Evolutionary conservation across 192 early-diverging fungal genomes (phyloP).

Genomic region (Cetraspora pellucida): DNA sequence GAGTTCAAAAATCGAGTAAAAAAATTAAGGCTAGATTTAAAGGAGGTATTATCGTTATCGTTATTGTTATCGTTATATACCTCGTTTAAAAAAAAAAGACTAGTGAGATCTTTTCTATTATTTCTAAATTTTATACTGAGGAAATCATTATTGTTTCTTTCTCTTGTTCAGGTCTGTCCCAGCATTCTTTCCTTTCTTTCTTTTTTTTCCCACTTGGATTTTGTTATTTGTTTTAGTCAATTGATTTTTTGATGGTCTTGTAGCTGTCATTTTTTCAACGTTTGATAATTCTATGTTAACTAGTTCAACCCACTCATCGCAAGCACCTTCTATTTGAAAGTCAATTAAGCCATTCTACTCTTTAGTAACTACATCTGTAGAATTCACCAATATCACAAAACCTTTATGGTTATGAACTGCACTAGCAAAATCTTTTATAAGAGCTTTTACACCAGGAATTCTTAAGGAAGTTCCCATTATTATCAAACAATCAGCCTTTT

Average conservation of each 20-base stretch:
- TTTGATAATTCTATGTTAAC: conserved; percentile 43
- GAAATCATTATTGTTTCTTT: no score
- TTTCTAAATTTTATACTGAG: no score
- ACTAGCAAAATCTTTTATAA: conserved; percentile 74
- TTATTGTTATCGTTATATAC: no score
- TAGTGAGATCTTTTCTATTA: no score
- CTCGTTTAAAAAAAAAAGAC: no score
- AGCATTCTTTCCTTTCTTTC: no score
- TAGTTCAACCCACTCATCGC: conserved; percentile 63
- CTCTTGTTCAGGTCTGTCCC: no score
- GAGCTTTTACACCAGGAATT: conserved; percentile 72
- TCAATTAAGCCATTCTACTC: conserved; percentile 85
- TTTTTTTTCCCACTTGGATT: no score
- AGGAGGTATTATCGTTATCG: no score
- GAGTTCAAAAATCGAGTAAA: no score
- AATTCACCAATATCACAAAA: conserved; percentile 75
- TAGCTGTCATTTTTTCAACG: neutral
- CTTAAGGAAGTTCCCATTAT: conserved; percentile 91
- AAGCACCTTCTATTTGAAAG: conserved; percentile 68
- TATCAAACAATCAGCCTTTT: conserved; percentile 73
- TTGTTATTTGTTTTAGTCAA: no score
- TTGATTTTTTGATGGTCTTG: neutral
- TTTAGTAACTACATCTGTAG: conserved; percentile 59
- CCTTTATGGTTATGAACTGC: conserved; percentile 59
- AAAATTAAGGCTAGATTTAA: no score